Evolutionary conservation across 768 basidiomycete genomes (phyloP), one percentile per base, ranked within the genome.

Genomic region (Tricholoma terreum): DNA sequence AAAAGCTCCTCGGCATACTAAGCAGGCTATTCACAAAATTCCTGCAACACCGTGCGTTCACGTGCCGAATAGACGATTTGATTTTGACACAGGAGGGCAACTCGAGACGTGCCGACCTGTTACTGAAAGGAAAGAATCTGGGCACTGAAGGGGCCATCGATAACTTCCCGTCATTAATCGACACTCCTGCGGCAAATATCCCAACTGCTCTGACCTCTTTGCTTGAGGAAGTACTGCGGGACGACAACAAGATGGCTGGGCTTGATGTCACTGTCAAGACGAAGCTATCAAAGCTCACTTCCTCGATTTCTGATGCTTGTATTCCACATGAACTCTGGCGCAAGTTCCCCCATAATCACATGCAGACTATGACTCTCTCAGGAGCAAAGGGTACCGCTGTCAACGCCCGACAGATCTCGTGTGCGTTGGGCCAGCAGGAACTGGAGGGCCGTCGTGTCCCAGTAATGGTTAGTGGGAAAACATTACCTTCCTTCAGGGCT

Each of bases 381-480:
- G 97, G 97, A 62, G 97, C 97, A 43, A 99, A 99, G 74, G 97
- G 97, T 52, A 95, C 92, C 59, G 90, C 92, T 12, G 96, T 98
- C 71, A 99, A 99, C 67, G 97, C 93, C 21, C 86, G 92, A 50
- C 95, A 98, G 68, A 99, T 99, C 64, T 98, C 97, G n/a, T 98
- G 94, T 61, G 85, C 89, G 14, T 84, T 99, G 43, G 97, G 97
- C 57, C 97, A 98, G 73, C 97, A 98, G 72, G 95, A 98, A 66
- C 77, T 99, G 33, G 97, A 99, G 76, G 97, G 97, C 60, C 92
- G 97, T 62, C 94, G 97, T 70, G 97, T 98, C 5, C 97, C 97
- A 1, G 91, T 95, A 46, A 99, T 99, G 97, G 90, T 98, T 62
- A 96, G 94, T 60, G 97, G 97, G 10, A 99, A 99, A 77, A 98